Percentiles rank a stretch among this genome's conserved stretches.
Evolutionary conservation across 495 filamentous ascomycete species (phyloP).

Genomic region (Wilcoxina mikolae): DNA sequence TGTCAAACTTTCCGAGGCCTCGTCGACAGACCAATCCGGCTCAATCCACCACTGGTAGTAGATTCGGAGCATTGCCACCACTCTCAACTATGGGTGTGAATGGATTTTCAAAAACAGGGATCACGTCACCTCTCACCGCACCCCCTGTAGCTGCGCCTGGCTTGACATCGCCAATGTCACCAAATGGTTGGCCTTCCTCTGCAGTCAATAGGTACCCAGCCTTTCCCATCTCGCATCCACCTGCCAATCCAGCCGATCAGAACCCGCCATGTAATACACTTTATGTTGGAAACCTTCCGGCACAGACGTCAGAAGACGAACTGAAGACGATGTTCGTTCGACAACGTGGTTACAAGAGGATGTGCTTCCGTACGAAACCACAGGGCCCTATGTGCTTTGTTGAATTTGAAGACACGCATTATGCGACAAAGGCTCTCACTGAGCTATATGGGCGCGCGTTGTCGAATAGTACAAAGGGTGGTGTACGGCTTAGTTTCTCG

Average conservation of each 20-base stretch:
- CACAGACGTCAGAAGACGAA: conserved; percentile 91
- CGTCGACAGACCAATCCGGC: conserved; percentile 9
- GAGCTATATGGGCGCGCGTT: conserved; percentile 81
- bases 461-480: conserved; percentile 88
- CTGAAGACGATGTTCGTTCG: conserved; percentile 89
- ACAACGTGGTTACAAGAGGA: conserved; percentile 86
- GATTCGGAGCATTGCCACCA: conserved; percentile 12
- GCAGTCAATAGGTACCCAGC: conserved; percentile 4
- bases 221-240: conserved; percentile 39
- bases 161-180: conserved; percentile 39
- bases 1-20: not conserved
- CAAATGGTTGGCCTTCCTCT: conserved; percentile 16
- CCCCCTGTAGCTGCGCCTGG: conserved; percentile 35
- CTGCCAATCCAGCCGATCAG: conserved; percentile 89
- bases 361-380: conserved; percentile 95
- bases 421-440: conserved; percentile 82
- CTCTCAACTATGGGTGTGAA: conserved; percentile 18
- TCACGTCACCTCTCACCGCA: conserved; percentile 6
- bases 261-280: conserved; percentile 97
- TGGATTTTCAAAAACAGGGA: conserved; percentile 9
- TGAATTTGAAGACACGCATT: conserved; percentile 90
- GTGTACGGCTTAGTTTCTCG: conserved; percentile 94
- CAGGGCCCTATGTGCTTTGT: conserved; percentile 99
- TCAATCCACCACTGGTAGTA: not conserved
- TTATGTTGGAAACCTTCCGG: conserved; percentile 90